Evolutionary conservation across 1,139 yeast genomes (phyloP), one percentile per base, ranked within the genome.

Genomic region (Sporopachydermia cereana): DNA sequence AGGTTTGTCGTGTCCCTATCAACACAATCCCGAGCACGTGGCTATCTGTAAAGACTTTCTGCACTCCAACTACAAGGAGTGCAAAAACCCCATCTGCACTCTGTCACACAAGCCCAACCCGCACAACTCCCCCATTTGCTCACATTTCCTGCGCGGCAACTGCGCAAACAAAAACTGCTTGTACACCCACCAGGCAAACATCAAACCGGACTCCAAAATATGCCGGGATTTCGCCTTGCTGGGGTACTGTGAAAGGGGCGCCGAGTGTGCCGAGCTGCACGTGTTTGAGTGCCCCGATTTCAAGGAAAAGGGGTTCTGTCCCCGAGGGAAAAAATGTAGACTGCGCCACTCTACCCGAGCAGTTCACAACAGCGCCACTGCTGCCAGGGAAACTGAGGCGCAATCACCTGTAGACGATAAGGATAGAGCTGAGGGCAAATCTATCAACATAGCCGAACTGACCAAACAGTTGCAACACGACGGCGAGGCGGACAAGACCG

Each of bases 261-360:
- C 61, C 21, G 54, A 57, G 34, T 84, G 94, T 58, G 68, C 71
- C 3, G 69, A 74, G 47, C 60, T 72, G 39, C 95, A 84, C 58
- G 62, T 66, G 9, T 71, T 67, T 53, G 76, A 74, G 47, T 84
- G 94, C 59, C 93, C 94, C 0, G 91, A 83, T 55, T 76, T 70
- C 52, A 80, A 76, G 51, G 78, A 76, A 49, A 64, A 66, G 20
- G 83, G 83, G 14, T 56, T 53, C 20, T 84, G 94, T 59, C 67
- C 74, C 0, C 60, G 74, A 47, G 73, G 74, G 1, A 60, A 55
- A 22, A 56, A 62, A 18, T 81, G 88, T 54, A 58, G 63, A 22
- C 60, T 81, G 42, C 58, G 57, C 41, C 88, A 80, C 57, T 61
- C 65, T 12, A 41, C 18, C 23, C 48, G 58, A 12, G 63, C 69